These are phyloP conservation scores for Ogataea parapolymorpha DNA, from an alignment of 805 yeast species.

Conservation along the genomic window DNA sequence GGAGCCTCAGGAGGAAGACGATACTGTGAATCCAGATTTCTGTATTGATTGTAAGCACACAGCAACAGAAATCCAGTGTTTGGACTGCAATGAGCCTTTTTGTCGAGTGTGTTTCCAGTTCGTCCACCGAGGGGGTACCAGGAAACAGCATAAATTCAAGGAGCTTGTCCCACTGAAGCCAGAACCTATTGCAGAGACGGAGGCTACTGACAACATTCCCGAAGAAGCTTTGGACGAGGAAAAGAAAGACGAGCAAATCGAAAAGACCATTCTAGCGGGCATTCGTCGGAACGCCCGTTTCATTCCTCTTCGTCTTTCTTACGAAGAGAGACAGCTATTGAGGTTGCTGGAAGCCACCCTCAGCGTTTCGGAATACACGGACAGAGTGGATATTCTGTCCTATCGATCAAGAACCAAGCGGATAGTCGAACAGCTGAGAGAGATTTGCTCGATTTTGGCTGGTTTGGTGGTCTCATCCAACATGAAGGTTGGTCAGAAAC, in stretches of 20 bases:
- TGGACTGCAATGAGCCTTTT: constrained; percentile 61
- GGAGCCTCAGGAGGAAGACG: constrained; percentile 26
- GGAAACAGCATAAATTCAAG: constrained; percentile 43
- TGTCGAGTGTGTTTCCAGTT: constrained; percentile 68
- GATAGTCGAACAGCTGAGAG: constrained; percentile 67
- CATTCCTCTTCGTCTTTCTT: constrained; percentile 66
- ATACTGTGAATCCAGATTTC: constrained; percentile 35
- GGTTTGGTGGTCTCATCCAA: constrained; percentile 78
- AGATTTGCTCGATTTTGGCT: constrained; percentile 73
- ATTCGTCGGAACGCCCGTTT: constrained; percentile 46
- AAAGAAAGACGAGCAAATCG: constrained; percentile 12
- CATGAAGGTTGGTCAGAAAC: constrained; percentile 62
- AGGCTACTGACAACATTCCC: constrained; percentile 16
- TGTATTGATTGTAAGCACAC: constrained; percentile 76
- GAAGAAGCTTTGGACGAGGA: constrained; percentile 12
- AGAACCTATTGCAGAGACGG: constrained; percentile 14
- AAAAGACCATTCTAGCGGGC: constrained; percentile 30
- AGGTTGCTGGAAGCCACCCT: constrained; percentile 71
- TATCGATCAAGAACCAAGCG: constrained; percentile 67
- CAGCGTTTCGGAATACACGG: constrained; percentile 77
- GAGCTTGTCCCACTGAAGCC: constrained; percentile 21
- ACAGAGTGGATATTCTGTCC: constrained; percentile 67
- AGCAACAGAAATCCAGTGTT: constrained; percentile 62
- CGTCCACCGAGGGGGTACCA: constrained; percentile 66
- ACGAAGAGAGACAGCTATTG: constrained; percentile 65